Evolutionary conservation across 768 basidiomycete genomes (phyloP), one percentile per base, ranked within the genome.

Genomic region (Serendipita vermifera): DNA sequence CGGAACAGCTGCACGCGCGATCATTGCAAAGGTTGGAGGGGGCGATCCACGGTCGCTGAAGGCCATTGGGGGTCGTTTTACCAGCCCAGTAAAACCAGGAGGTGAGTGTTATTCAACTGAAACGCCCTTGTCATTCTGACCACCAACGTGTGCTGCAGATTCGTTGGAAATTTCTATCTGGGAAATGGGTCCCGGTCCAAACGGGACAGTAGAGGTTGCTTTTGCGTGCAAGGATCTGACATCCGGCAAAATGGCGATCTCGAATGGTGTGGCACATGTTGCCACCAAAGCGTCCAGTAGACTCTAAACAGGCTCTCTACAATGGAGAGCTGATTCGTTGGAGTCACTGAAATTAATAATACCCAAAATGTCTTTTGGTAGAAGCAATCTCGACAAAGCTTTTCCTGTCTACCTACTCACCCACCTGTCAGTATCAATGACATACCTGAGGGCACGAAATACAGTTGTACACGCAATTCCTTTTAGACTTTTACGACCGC

Each of bases 81-180:
- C 87, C 0, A 74, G 84, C 1, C 89, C 88, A 29, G 87, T 91
- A 9, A 82, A 77, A 67, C 88, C 87, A 6, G 88, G 88, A 0
- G 86, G 64, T 65, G 17, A n/a, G 64, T 62, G 5, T 39, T 46
- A 20, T 39, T 41, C 57, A 31, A 4, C 56, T 5, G 17, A 11
- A 14, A 11, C 15, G 54, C 3, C 40, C 36, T 27, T n/a, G 17
- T 13, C 17, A 38, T 41, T 38, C 20, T 5, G 11, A 22, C 22
- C 5, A 11, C 13, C 2, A 9, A 24, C 26, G 14, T n/a, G 36
- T 29, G 15, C 13, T 14, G 13, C 27, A 64, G 64, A 90, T 65
- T 77, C 74, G 38, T 74, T 90, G 29, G 83, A 90, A 75, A 88
- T 85, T 6, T 72, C 74, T 43, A 77, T 81, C 33, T 90, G 87